Evolutionary conservation across 2,329 filamentous ascomycete species (phyloP).

Genomic region (Clonostachys byssicola): DNA sequence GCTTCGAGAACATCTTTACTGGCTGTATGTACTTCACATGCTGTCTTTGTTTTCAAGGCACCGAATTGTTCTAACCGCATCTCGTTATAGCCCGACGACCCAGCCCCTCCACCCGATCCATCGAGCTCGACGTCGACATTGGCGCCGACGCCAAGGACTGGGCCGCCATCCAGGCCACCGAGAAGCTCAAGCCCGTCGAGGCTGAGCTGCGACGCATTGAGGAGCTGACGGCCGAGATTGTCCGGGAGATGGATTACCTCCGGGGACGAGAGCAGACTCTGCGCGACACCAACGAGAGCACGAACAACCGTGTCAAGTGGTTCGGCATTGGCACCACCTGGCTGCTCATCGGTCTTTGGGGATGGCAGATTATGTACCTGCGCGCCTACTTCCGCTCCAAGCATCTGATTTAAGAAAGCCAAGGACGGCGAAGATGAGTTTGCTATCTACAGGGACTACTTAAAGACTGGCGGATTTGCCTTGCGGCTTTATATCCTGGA

Average conservation of each 20-base stretch:
- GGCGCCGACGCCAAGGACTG: constrained; percentile 97
- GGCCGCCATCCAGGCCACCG: constrained; percentile 90
- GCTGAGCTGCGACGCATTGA: constrained; percentile 90
- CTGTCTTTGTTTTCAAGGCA: constrained; percentile 6
- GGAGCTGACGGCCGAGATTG: constrained; percentile 84
- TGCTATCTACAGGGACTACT: too few species aligned
- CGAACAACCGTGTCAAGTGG: constrained; percentile 98
- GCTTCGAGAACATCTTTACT: constrained; percentile 82
- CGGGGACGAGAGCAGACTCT: constrained; percentile 87
- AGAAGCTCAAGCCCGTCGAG: constrained; percentile 97
- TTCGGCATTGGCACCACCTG: constrained; percentile 94
- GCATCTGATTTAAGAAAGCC: constrained; percentile 26
- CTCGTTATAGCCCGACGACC: constrained; percentile 22
- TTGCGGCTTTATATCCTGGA: too few species aligned
- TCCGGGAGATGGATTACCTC: constrained; percentile 94
- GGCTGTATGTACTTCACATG: constrained; percentile 53
- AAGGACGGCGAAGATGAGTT: too few species aligned
- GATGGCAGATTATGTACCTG: constrained; percentile 97
- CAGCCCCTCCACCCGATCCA: constrained; percentile 56
- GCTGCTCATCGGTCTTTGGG: constrained; percentile 83
- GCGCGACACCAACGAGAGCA: constrained; percentile 98
- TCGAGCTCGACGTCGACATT: constrained; percentile 94
- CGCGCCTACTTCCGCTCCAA: constrained; percentile 85
- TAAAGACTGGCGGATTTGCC: too few species aligned
- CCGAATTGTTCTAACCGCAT: constrained; percentile 7